Conservation (phyloP, 208 protist species). For the Acanthamoeba lugdunensis region DNA sequence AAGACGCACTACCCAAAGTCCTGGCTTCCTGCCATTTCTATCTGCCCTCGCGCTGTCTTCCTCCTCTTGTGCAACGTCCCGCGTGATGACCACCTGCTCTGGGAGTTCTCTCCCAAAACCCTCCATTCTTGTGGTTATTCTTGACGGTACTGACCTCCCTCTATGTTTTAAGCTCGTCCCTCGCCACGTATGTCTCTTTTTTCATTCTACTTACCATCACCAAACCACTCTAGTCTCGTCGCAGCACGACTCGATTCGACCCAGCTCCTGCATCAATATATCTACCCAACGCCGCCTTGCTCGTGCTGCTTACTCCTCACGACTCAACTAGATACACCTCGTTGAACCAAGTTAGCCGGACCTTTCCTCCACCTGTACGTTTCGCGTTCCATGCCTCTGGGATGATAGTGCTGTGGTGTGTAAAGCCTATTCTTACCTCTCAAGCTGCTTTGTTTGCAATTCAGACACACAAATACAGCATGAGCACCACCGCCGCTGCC, state of each 20-base stretch:
- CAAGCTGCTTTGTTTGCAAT: neutral
- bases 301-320: no score
- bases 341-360: no score
- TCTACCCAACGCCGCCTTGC: no score
- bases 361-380: no score
- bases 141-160: constrained; percentile 6
- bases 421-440: no score
- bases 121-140: neutral
- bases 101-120: constrained; percentile 52
- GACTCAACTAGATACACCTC: no score
- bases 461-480: neutral
- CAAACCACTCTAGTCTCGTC: neutral
- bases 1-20: neutral
- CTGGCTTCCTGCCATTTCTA: neutral
- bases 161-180: neutral
- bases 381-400: no score
- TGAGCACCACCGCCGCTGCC: neutral
- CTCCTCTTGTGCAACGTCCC: constrained; percentile 10
- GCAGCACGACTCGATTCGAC: neutral
- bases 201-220: neutral
- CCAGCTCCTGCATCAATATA: neutral
- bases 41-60: constrained; percentile 3
- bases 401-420: no score
- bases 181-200: neutral
- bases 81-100: neutral